These are phyloP conservation scores for Gonapodya prolifera DNA, from an alignment of 192 early-diverging fungal species.

Conservation along the genomic window DNA sequence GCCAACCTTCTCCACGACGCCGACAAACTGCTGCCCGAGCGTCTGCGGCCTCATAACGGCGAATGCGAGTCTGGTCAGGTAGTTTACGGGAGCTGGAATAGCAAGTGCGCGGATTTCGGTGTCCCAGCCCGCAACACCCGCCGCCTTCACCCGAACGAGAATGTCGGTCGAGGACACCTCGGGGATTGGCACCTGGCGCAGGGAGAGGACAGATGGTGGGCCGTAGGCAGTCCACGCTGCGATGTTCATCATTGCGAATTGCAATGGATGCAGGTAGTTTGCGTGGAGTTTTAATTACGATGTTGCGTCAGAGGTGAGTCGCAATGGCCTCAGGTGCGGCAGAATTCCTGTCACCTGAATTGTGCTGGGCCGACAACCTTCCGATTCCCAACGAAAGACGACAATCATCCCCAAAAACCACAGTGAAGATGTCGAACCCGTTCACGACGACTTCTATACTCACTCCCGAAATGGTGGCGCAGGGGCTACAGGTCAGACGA, in stretches of 20 bases:
- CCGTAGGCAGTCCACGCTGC: conserved; percentile 1
- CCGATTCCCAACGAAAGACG: no score
- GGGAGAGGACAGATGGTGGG: not conserved
- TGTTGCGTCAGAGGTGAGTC: no score
- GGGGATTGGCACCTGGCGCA: not conserved
- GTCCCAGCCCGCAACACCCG: conserved; percentile 16
- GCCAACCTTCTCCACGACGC: conserved; percentile 15
- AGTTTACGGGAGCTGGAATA: conserved; percentile 1
- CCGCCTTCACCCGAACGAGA: conserved; percentile 7
- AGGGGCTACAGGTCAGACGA: not conserved
- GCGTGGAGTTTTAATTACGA: no score
- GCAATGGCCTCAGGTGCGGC: no score
- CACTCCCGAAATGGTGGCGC: not conserved
- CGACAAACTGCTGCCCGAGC: conserved; percentile 18
- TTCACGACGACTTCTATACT: not conserved
- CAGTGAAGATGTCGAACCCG: not conserved
- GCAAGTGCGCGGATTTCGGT: conserved; percentile 9
- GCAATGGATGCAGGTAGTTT: no score
- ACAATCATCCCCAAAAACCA: not conserved
- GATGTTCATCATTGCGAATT: no score
- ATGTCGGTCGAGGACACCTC: not conserved
- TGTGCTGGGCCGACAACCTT: no score
- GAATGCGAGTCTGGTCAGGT: not conserved
- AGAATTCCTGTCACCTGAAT: no score
- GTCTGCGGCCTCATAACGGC: not conserved